Evolutionary conservation across 1,139 yeast species (phyloP).

Genomic region (Lodderomyces jiufengensis): DNA sequence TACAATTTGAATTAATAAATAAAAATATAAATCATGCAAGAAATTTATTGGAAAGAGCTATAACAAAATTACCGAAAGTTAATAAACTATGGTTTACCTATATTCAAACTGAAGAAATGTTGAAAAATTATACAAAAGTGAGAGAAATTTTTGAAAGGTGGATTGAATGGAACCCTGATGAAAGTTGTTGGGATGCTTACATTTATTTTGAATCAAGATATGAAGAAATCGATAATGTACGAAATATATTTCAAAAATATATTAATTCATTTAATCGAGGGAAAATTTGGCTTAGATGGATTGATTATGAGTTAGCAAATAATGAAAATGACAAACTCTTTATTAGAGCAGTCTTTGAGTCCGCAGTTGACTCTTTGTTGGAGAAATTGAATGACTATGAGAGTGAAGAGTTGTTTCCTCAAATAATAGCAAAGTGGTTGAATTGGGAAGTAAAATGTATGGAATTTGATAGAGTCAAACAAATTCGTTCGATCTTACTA

Average conservation of each 20-base stretch:
- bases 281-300: conserved; percentile 60
- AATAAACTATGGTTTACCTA: conserved; percentile 86
- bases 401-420: conserved; percentile 4
- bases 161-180: conserved; percentile 71
- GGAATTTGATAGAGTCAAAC: conserved; percentile 65
- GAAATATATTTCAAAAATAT: conserved; percentile 56
- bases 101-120: conserved; percentile 76
- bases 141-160: conserved; percentile 73
- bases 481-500: conserved; percentile 55
- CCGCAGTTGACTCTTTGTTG: conserved; percentile 56
- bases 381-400: conserved; percentile 12
- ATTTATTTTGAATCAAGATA: conserved; percentile 69
- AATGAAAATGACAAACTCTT: conserved; percentile 14
- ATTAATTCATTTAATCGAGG: conserved; percentile 51
- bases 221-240: conserved; percentile 53
- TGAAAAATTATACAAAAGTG: conserved; percentile 61
- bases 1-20: conserved; percentile 70
- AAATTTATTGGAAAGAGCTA: conserved; percentile 76
- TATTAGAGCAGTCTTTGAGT: conserved; percentile 61
- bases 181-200: conserved; percentile 72
- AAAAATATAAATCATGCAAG: conserved; percentile 86
- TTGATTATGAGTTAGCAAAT: conserved; percentile 27
- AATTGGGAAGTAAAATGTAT: conserved; percentile 64
- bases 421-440: conserved; percentile 50
- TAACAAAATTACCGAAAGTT: conserved; percentile 67